Base-by-base conservation (phyloP, 352 stramenopile genomes). In the Globisporangium rhizosaccharum region DNA sequence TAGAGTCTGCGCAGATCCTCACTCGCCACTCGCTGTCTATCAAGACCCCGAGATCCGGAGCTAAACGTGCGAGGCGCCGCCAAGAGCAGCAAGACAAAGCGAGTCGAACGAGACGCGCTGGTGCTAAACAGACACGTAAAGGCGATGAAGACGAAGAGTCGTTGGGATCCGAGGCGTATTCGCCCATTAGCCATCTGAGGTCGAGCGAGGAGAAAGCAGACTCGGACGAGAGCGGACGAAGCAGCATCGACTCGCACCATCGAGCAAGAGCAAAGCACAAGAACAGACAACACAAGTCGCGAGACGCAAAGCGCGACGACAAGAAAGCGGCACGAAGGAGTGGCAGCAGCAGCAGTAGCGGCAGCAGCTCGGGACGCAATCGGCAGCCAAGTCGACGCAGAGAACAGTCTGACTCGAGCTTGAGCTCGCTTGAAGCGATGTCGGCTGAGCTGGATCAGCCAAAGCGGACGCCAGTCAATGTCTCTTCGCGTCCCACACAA, bases 151-250 rank as follows among this genome's bases (percentile, higher is more conserved):
- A 68, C 20, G 53, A 47, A 2, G 70, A 71, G 26, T 70, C 57
- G n/a, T 51, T 84, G 0, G 69, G 67, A 1, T 79, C 70, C 0
- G 67, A 73, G 11, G 69, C 61, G 41, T 79, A 78, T 53, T 79
- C 74, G 5, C 55, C 67, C 0, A 72, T 79, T 23, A 18, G 25
- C 2, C 15, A 37, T 14, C 25, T 20, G 18, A 25, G 5, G 4
- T 62, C 56, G 10, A 33, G 36, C 15, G 49, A 36, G 20, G 56
- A 25, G 0, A 4, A 26, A 59, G 44, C 25, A 45, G 17, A 45
- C 17, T 45, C 39, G 17, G 17, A n/a, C 39, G 39, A 3, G 2
- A 14, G 39, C 39, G 11, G 15, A 45, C 39, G 39, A 45, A 48
- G 17, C 44, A 48, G 44, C 44, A 48, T 15, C 44, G 44, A 48